Evolutionary conservation across 768 basidiomycete species (phyloP), one percentile per base, ranked within the genome.

Genomic region (Tricholoma sp.): DNA sequence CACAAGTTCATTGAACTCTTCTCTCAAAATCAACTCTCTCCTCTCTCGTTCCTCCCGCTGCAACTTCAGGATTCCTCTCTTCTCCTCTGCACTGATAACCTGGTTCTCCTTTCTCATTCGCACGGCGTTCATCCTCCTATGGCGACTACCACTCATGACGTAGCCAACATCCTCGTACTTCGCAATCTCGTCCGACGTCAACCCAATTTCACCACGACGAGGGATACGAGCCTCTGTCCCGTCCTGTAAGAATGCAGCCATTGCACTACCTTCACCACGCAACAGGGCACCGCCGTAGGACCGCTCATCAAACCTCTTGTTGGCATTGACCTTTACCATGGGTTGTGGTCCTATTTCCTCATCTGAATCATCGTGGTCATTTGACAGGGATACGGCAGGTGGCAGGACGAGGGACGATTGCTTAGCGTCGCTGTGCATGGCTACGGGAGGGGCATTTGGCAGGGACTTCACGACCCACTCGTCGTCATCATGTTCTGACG

Each of bases 71-170:
- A 98, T 95, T 34, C 93, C 91, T 32, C 97, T 76, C 80, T 98
- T 98, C 80, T 99, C 97, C 74, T 98, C 97, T 1, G 96, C 94
- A 65, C 89, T 92, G 69, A 99, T 99, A 61, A 98, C 95, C 74
- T 99, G 97, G 76, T 99, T 98, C 78, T 99, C 97, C 79, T 98
- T 98, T 68, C 96, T 79, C 85, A 99, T 91, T 59, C 97, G 90
- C 45, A 99, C 96, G 0, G 97, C 96, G 64, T 98, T 99, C 97
- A 99, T 99, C 71, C 94, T 82, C 61, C 90, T 83, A 72, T 99
- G 94, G 60, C 96, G 77, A 65, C 85, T 90, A 46, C 96, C 97
- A 64, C 90, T 94, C 97, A 98, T 99, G 49, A 99, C 97, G 71
- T 97, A 99, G 16, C 97, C 97, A 7, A 89, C 89, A 21, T 78